Evolutionary conservation across 176 grass and related monocot genomes (phyloP), one percentile per base, ranked within the genome.

Genomic region (Cymbopogon citratus): DNA sequence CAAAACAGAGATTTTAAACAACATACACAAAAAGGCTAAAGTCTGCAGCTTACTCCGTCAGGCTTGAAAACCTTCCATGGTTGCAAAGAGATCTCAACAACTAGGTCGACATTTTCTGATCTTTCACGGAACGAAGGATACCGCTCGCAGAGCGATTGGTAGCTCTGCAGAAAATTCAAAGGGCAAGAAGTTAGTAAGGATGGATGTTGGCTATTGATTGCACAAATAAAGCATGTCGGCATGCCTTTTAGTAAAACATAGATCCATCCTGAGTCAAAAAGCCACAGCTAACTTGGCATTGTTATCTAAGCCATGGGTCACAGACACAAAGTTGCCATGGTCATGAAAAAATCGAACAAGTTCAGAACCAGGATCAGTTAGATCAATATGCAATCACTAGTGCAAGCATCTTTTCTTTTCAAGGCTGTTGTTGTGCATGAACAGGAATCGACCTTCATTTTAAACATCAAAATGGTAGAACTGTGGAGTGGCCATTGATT

Each of bases 21-120:
- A 66, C 49, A 89, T 72, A 80, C 63, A 73, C 36, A 86, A 86
- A 78, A 79, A 69, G 27, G 38, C 6, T 46, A 80, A 68, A 75
- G 34, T 76, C 11, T 66, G 81, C 45, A 45, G 43, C 89, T 93
- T 91, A 99, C 96, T 82, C 92, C 92, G 54, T 99, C 92, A 85
- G 96, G 96, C 69, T 69, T 99, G 85, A 99, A 99, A 89, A 95
- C 96, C 66, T 95, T 99, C 92, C 92, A 99, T 23, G 96, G 96
- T 65, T 99, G 96, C 29, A 99, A 77, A 90, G 96, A 95, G 80
- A 99, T 99, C 83, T 99, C 96, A 86, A 99, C 90, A 82, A 98
- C 88, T 68, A 99, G 87, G 71, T 99, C 89, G 16, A 95, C 90
- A 85, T 99, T 99, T 86, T 99, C 96, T 54, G 96, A 99, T 90